These are phyloP conservation scores for Xylariales sp. DNA, from an alignment of 2,329 filamentous ascomycete genomes.

Conservation along the genomic window DNA sequence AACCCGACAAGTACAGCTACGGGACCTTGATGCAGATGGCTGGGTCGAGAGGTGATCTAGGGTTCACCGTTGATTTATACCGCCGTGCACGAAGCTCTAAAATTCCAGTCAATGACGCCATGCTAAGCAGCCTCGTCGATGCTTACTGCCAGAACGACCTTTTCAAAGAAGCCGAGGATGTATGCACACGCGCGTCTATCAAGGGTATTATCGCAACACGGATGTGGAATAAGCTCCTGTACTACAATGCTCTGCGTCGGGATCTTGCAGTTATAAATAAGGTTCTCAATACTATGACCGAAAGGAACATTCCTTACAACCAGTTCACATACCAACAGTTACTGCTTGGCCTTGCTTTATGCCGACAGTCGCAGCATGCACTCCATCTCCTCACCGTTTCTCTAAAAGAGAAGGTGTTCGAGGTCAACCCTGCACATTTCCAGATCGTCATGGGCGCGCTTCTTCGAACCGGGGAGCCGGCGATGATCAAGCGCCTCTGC, in stretches of 20 bases:
- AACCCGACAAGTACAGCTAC: conserved; percentile 74
- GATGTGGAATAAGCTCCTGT: conserved; percentile 84
- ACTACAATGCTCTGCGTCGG: conserved; percentile 73
- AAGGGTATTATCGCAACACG: conserved; percentile 64
- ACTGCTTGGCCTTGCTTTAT: conserved; percentile 61
- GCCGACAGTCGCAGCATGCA: conserved; percentile 62
- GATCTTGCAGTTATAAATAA: conserved; percentile 62
- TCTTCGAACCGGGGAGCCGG: conserved; percentile 58
- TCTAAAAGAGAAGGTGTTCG: conserved; percentile 57
- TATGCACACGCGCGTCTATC: conserved; percentile 67
- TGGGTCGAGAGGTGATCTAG: conserved; percentile 77
- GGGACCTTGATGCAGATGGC: conserved; percentile 79
- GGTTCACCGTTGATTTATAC: conserved; percentile 74
- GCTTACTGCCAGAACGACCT: conserved; percentile 71
- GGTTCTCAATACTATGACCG: conserved; percentile 62
- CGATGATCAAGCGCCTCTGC: conserved; percentile 56
- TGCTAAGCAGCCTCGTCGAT: conserved; percentile 74
- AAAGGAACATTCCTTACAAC: conserved; percentile 60
- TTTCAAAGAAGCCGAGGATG: conserved; percentile 65
- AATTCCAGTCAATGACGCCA: conserved; percentile 64
- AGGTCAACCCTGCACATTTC: conserved; percentile 62
- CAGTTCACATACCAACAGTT: conserved; percentile 62
- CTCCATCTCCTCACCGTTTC: conserved; percentile 60
- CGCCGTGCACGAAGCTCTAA: conserved; percentile 67
- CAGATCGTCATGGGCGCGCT: conserved; percentile 65